Evolutionary conservation across 2,329 filamentous ascomycete species (phyloP), one percentile per base, ranked within the genome.

Genomic region (Penicillium sclerotigenum): DNA sequence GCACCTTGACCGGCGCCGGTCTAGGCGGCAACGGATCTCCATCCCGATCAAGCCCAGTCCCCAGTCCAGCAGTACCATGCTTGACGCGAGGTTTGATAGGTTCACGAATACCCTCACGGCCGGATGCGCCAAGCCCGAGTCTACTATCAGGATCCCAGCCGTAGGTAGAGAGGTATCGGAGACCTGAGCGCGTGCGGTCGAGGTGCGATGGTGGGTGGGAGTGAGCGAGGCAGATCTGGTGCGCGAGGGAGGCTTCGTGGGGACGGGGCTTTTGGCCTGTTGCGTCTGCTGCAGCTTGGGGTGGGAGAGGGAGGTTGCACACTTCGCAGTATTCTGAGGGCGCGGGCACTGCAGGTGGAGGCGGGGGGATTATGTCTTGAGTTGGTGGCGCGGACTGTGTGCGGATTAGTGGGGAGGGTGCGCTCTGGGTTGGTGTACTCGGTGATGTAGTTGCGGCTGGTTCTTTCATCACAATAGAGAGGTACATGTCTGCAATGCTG

Each of bases 41-140:
- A 53, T 70, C 55, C 34, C 54, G 58, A 53, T 70, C 67, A 31
- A 76, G 62, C 5, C 77, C 70, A 40, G 80, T 79, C 0, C 91
- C 91, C 26, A 96, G 73, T 0, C 92, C 93, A 8, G 88, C 76
- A 4, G 83, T 91, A 68, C 93, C 85, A 41, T 86, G 82, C 74
- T 96, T 96, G 52, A 82, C 77, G 56, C 80, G 82, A 1, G 83
- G 77, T 69, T 91, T 91, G 59, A 97, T 79, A 1, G 92, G 92
- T 61, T 86, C 87, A 38, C 87, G 80, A 58, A 90, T 87, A 3
- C 92, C 92, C 62, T 88, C 83, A 14, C 72, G 71, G 0, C 88
- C 86, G 2, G 77, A 75, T 10, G 82, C 82, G 0, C 92, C 92
- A 0, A 97, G 79, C 0, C 92, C 92, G 16, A 77, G 73, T 3